These are phyloP conservation scores for Metschnikowia proteae DNA, from an alignment of 805 yeast genomes.

Conservation along the genomic window DNA sequence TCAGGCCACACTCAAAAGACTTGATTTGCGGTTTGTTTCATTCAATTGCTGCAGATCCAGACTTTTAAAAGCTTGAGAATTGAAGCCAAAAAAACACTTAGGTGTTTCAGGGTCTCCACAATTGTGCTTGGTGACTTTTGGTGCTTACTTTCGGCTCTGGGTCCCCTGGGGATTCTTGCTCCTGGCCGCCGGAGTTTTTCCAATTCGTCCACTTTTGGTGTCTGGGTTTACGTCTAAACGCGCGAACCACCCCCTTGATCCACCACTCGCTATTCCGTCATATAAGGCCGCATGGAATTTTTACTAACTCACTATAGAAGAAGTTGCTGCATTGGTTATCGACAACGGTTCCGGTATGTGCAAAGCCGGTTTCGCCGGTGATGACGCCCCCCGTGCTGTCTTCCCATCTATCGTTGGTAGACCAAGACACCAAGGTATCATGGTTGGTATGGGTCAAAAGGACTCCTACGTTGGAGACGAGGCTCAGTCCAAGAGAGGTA, in stretches of 20 bases:
- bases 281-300: not conserved
- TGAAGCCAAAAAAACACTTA: too few relatives aligned
- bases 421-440: slow-evolving; percentile 99
- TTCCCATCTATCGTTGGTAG: slow-evolving; percentile 99
- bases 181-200: not conserved
- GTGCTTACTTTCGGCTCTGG: not conserved
- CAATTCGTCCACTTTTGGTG: slow-evolving; percentile 1
- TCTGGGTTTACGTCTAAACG: slow-evolving; percentile 2
- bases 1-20: not conserved
- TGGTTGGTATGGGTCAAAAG: slow-evolving; percentile 99
- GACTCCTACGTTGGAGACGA: slow-evolving; percentile 99
- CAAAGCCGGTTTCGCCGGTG: slow-evolving; percentile 99
- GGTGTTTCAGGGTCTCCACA: not conserved
- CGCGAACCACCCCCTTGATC: slow-evolving; percentile 3
- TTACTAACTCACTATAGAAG: slow-evolving; percentile 33
- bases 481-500: slow-evolving; percentile 99
- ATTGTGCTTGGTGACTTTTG: not conserved
- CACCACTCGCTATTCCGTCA: not conserved
- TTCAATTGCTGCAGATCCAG: not conserved
- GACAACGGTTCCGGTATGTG: slow-evolving; percentile 99
- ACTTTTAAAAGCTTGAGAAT: too few relatives aligned
- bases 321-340: slow-evolving; percentile 70
- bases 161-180: not conserved
- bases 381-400: slow-evolving; percentile 99
- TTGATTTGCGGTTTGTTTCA: not conserved